Percentiles rank a stretch among this genome's conserved stretches.
These are phyloP conservation scores for Zygosaccharomyces rouxii DNA, from an alignment of 805 yeast species.

Conservation along the genomic window DNA sequence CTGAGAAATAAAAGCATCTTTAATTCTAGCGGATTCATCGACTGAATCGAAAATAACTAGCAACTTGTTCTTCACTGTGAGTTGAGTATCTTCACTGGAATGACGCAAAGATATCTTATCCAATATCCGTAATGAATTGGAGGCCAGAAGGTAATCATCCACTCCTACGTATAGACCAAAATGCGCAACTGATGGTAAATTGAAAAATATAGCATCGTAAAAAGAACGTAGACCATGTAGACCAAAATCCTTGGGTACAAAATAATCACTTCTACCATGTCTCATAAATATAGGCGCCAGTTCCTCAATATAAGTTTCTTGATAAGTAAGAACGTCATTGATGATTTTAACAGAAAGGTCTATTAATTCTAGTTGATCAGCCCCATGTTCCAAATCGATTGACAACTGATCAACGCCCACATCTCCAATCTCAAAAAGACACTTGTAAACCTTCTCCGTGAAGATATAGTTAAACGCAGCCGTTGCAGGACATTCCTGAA, in stretches of 20 bases:
- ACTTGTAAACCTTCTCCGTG: constrained; percentile 50
- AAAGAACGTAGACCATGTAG: constrained; percentile 61
- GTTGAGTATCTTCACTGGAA: constrained; percentile 30
- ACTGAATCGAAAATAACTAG: constrained; percentile 68
- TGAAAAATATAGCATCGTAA: constrained; percentile 65
- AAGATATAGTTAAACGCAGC: constrained; percentile 59
- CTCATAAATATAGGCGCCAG: constrained; percentile 36
- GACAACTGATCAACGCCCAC: constrained; percentile 54
- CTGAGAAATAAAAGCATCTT: constrained; percentile 68
- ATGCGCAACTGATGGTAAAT: constrained; percentile 68
- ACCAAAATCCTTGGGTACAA: constrained; percentile 39
- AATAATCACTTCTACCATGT: constrained; percentile 20
- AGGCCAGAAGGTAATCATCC: constrained; percentile 47
- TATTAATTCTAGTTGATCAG: constrained; percentile 34
- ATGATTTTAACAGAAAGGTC: constrained; percentile 45
- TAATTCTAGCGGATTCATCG: constrained; percentile 72
- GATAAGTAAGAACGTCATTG: constrained; percentile 45
- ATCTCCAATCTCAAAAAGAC: constrained; percentile 53
- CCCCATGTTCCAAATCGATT: constrained; percentile 21
- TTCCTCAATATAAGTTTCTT: constrained; percentile 52
- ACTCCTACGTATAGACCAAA: constrained; percentile 71
- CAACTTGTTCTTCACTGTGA: constrained; percentile 54
- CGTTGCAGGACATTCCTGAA: constrained; percentile 68
- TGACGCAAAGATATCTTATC: constrained; percentile 41
- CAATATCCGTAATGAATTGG: constrained; percentile 50